These are phyloP conservation scores for Fusarium sp. DNA, from an alignment of 2,329 filamentous ascomycete genomes.

Conservation along the genomic window DNA sequence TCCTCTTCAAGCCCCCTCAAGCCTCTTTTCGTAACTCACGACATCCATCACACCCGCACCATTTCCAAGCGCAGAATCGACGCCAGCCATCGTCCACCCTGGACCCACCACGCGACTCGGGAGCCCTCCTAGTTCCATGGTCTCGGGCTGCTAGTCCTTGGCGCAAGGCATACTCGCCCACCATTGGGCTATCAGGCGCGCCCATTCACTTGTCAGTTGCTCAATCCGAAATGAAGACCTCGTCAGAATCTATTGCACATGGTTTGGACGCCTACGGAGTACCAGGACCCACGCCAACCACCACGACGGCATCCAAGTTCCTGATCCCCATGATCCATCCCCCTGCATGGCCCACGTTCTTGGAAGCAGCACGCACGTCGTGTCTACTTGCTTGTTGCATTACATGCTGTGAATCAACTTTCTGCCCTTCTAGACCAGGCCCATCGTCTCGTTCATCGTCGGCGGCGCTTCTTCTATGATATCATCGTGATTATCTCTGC, in stretches of 20 bases:
- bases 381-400: slow-evolving; percentile 19
- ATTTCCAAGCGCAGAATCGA: slow-evolving; percentile 29
- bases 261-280: slow-evolving; percentile 36
- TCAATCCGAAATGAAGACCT: slow-evolving; percentile 26
- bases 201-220: slow-evolving; percentile 32
- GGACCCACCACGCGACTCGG: slow-evolving; percentile 30
- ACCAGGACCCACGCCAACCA: slow-evolving; percentile 32
- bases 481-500: slow-evolving; percentile 32
- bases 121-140: slow-evolving; percentile 18
- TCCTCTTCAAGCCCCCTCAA: slow-evolving; percentile 14
- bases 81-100: slow-evolving; percentile 33
- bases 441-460: slow-evolving; percentile 22
- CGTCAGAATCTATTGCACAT: slow-evolving; percentile 46
- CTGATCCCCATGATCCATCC: slow-evolving; percentile 35
- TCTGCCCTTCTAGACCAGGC: slow-evolving; percentile 19
- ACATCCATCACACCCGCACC: slow-evolving; percentile 12
- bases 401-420: slow-evolving; percentile 36
- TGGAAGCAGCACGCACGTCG: slow-evolving; percentile 25
- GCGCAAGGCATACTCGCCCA: slow-evolving; percentile 45
- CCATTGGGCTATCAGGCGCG: slow-evolving; percentile 45
- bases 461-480: slow-evolving; percentile 25
- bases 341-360: slow-evolving; percentile 41
- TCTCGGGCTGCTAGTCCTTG: slow-evolving; percentile 28
- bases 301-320: slow-evolving; percentile 27
- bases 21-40: slow-evolving; percentile 12